phyloP scores from a whole-genome alignment of 2,329 filamentous ascomycete species.

The Pseudogymnoascus sp. region DNA sequence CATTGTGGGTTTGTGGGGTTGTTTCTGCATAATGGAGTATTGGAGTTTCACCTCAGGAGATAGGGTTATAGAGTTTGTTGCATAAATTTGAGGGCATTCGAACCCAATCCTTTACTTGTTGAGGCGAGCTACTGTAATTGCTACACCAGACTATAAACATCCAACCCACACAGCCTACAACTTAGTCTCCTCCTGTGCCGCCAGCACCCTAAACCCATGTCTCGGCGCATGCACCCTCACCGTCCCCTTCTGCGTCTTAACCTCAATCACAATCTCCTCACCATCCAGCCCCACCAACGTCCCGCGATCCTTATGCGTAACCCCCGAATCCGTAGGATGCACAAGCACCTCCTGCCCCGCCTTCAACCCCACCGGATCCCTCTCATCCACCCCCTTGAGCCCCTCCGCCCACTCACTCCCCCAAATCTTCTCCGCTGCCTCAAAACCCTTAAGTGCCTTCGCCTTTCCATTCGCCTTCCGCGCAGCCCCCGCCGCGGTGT shows the following conservation, averaged over 20 bases:
- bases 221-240: conserved; percentile 56
- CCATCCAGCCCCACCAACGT: conserved; percentile 44
- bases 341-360: conserved; percentile 45
- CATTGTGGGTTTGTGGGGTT: background rate
- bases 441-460: conserved; percentile 42
- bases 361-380: conserved; percentile 46
- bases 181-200: conserved; percentile 25
- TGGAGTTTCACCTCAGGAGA: background rate
- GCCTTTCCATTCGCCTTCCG: conserved; percentile 33
- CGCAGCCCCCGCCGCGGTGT: conserved; percentile 38
- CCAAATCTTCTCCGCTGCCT: conserved; percentile 44
- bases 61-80: background rate
- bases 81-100: background rate
- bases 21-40: background rate
- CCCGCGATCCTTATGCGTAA: conserved; percentile 51
- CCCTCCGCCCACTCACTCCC: conserved; percentile 40
- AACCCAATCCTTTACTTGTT: background rate
- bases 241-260: conserved; percentile 34
- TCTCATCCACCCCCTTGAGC: conserved; percentile 36
- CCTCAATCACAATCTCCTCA: conserved; percentile 53
- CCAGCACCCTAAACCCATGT: conserved; percentile 46
- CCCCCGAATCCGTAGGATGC: conserved; percentile 54
- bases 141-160: conserved; percentile 13
- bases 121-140: background rate
- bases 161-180: conserved; percentile 17